These are phyloP conservation scores for Musa beccarii DNA, from an alignment of 176 grass and related monocot genomes.

Conservation along the genomic window DNA sequence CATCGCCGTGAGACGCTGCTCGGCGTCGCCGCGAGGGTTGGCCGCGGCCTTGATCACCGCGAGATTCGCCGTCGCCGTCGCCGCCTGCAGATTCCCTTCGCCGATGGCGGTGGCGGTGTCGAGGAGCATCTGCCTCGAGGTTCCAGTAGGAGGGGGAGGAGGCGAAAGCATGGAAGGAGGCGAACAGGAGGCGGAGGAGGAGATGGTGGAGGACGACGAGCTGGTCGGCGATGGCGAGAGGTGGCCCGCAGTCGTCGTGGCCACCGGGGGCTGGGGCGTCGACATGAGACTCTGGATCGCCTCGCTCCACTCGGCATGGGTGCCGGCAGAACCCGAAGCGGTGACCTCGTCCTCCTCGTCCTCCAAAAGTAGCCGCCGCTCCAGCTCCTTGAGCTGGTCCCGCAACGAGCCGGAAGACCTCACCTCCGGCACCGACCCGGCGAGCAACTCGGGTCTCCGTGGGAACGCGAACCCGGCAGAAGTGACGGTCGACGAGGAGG, in stretches of 20 bases:
- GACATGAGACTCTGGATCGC: constrained; percentile 3
- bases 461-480: no score
- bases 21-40: not conserved
- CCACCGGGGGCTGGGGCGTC: not conserved
- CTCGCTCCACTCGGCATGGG: constrained; percentile 1
- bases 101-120: not conserved
- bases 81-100: not conserved
- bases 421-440: no score
- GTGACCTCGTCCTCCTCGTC: not conserved
- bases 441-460: not conserved
- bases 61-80: not conserved
- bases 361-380: not conserved
- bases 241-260: not conserved
- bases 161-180: no score
- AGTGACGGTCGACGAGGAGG: no score
- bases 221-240: not conserved
- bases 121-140: constrained; percentile 6
- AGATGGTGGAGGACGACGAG: not conserved
- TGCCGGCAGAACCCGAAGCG: not conserved
- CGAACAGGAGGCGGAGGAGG: no score
- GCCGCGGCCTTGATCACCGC: not conserved
- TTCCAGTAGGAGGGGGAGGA: no score
- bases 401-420: not conserved
- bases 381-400: constrained; percentile 9
- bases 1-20: constrained; percentile 8